Evolutionary conservation across 306 rosid genomes (phyloP).

Genomic region (Dryas alaskensis): DNA sequence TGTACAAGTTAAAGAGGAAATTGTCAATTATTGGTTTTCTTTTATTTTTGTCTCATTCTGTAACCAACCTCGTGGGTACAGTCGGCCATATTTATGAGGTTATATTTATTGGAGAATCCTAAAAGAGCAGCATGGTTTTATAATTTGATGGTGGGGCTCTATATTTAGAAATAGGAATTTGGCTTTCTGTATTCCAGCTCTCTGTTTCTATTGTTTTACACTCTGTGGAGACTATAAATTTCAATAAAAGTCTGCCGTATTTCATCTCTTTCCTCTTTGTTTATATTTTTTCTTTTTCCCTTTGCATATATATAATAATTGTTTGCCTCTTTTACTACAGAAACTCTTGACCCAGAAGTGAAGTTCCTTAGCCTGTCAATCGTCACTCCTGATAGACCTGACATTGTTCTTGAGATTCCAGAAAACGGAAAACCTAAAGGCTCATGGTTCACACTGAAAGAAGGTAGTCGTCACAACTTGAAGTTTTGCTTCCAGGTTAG

Average conservation of each 20-base stretch:
- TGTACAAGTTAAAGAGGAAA: not conserved
- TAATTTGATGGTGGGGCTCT: not conserved
- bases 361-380: conserved; percentile 45
- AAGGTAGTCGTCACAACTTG: conserved; percentile 44
- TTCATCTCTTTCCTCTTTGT: not conserved
- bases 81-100: not conserved
- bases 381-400: conserved; percentile 41
- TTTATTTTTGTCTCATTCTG: not conserved
- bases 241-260: not conserved
- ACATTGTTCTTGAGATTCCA: conserved; percentile 51
- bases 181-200: not conserved
- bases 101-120: not conserved
- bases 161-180: not conserved
- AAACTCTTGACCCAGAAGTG: conserved; percentile 50
- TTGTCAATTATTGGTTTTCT: not conserved
- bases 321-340: conserved; percentile 23
- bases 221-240: not conserved
- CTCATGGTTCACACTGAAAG: conserved; percentile 49
- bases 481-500: conserved; percentile 44
- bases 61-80: not conserved
- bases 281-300: not conserved
- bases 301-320: not conserved
- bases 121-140: not conserved
- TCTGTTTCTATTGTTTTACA: not conserved
- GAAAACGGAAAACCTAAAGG: conserved; percentile 50